Conservation (phyloP, 352 stramenopile species). For the Phytopythium montanum region DNA sequence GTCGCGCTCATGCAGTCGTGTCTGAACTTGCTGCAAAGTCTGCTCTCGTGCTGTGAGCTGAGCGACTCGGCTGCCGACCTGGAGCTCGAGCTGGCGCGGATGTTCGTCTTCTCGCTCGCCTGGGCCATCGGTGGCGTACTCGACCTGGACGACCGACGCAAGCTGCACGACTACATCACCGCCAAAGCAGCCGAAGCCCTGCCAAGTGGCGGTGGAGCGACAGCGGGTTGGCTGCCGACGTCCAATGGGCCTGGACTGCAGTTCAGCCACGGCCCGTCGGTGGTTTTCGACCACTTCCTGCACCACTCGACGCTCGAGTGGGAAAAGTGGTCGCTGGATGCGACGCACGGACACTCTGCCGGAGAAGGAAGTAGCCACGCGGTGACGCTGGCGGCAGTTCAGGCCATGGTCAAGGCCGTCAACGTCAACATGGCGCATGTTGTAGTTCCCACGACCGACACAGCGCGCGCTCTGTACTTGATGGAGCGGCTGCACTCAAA, state of each 20-base stretch:
- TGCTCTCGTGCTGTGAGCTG: conserved; percentile 55
- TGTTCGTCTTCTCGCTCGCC: conserved; percentile 82
- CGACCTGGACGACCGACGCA: conserved; percentile 71
- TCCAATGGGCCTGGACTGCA: conserved; percentile 2
- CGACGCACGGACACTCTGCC: conserved; percentile 14
- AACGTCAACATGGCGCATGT: conserved; percentile 78
- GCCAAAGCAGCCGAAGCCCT: conserved; percentile 32
- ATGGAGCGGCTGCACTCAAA: conserved; percentile 55
- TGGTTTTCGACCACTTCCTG: conserved; percentile 92
- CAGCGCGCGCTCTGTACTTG: conserved; percentile 60
- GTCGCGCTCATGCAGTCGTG: conserved; percentile 81
- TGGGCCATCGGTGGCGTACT: conserved; percentile 87
- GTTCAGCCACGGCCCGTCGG: conserved; percentile 16
- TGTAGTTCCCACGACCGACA: conserved; percentile 87
- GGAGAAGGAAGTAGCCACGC: background rate
- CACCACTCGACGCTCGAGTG: conserved; percentile 89
- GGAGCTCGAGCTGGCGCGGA: conserved; percentile 68
- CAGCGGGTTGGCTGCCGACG: background rate
- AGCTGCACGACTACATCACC: conserved; percentile 69
- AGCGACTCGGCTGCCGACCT: conserved; percentile 46
- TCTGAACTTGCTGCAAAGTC: conserved; percentile 53
- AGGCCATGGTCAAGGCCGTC: conserved; percentile 4
- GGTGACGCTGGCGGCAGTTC: background rate
- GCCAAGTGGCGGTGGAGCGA: conserved; percentile 5
- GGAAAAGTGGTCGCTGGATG: conserved; percentile 77